phyloP scores from a whole-genome alignment of 768 basidiomycete species.

The Chlorophyllum brunneum region DNA sequence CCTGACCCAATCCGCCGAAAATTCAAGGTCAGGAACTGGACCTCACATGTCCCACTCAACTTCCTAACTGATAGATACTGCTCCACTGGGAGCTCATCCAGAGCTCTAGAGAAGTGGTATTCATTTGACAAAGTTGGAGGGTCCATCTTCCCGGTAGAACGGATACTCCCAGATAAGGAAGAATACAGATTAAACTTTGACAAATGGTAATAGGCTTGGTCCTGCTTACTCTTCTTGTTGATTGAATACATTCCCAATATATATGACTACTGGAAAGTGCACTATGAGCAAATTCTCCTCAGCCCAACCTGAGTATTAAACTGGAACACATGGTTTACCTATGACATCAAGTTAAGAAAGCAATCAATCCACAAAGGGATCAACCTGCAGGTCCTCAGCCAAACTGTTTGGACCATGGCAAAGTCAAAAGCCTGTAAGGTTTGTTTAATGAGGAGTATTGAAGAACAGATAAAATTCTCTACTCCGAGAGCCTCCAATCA shows the following conservation, averaged over 20 bases:
- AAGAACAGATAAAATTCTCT: not conserved
- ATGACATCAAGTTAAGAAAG: constrained; percentile 16
- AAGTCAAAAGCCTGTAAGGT: not conserved
- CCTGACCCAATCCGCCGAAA: constrained; percentile 16
- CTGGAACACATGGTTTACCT: constrained; percentile 16
- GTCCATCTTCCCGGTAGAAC: constrained; percentile 8
- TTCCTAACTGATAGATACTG: constrained; percentile 18
- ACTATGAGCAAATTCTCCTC: constrained; percentile 14
- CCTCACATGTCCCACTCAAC: constrained; percentile 16
- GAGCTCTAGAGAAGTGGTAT: not conserved
- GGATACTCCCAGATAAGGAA: not conserved
- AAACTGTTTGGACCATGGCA: constrained; percentile 13
- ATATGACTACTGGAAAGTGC: constrained; percentile 8
- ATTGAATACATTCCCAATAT: constrained; percentile 13
- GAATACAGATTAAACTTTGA: constrained; percentile 19
- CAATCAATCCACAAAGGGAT: constrained; percentile 4
- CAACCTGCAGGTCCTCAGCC: constrained; percentile 10
- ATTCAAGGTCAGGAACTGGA: constrained; percentile 17
- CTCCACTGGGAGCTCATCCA: not conserved
- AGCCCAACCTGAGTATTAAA: constrained; percentile 5
- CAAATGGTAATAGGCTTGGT: constrained; percentile 22
- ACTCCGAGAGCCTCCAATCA: not conserved
- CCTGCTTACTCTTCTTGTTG: constrained; percentile 16
- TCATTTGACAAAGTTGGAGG: constrained; percentile 5
- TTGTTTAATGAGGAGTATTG: no score